Conservation (phyloP, 352 stramenopile species). For the Phytophthora sp. region DNA sequence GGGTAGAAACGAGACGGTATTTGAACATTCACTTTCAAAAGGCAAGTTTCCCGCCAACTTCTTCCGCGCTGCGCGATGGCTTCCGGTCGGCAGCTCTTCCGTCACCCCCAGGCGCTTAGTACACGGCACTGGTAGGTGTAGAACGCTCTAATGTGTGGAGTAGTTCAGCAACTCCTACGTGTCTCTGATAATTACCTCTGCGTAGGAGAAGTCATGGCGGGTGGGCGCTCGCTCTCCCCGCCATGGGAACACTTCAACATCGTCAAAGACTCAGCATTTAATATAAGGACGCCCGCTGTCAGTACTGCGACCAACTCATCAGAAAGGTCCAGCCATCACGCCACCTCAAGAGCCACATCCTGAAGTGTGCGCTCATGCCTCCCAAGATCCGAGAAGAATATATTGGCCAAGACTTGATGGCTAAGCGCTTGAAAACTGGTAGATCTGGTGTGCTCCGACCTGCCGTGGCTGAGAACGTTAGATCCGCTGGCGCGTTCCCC, state of each 20-base stretch:
- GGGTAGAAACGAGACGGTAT: too few relatives aligned
- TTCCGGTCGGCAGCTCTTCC: too few relatives aligned
- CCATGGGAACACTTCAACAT: not conserved
- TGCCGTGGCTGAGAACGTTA: not conserved
- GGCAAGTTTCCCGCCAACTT: too few relatives aligned
- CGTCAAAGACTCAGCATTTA: not conserved
- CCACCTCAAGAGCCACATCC: not conserved
- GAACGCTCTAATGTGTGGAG: too few relatives aligned
- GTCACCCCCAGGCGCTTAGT: too few relatives aligned
- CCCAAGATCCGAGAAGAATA: not conserved
- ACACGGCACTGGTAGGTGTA: too few relatives aligned
- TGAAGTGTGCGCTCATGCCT: not conserved
- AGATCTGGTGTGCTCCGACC: not conserved
- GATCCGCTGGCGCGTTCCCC: too few relatives aligned
- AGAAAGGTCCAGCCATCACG: not conserved
- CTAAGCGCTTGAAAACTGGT: not conserved
- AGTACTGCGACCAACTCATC: not conserved
- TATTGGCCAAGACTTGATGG: not conserved
- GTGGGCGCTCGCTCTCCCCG: not conserved
- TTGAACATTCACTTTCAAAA: too few relatives aligned
- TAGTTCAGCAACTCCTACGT: too few relatives aligned
- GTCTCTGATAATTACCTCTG: too few relatives aligned
- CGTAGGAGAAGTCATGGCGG: too few relatives aligned
- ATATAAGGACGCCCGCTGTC: not conserved
- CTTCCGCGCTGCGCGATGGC: too few relatives aligned